Percentiles rank a stretch among this genome's conserved stretches.
phyloP scores from a whole-genome alignment of 2,329 filamentous ascomycete genomes.

The Neonectria magnoliae region DNA sequence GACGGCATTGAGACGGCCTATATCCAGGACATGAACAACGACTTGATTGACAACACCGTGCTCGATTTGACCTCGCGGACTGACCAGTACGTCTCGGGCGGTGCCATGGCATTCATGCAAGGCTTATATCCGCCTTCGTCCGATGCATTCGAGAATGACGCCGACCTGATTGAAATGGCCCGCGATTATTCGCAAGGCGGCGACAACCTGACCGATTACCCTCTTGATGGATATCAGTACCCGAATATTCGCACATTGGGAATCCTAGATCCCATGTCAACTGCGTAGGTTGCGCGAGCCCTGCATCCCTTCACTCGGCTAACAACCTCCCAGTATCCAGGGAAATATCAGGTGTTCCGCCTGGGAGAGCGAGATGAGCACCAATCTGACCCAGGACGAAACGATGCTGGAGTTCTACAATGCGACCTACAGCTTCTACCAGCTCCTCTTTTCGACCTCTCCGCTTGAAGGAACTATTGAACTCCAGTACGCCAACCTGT shows the following conservation, averaged over 20 bases:
- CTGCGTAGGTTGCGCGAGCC: constrained; percentile 53
- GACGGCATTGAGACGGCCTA: constrained; percentile 43
- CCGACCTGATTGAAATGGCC: constrained; percentile 52
- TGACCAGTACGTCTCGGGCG: constrained; percentile 66
- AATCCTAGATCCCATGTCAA: constrained; percentile 54
- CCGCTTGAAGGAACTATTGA: constrained; percentile 53
- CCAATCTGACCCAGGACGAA: constrained; percentile 39
- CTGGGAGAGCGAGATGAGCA: constrained; percentile 47
- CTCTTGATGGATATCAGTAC: constrained; percentile 83
- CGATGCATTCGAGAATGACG: constrained; percentile 41
- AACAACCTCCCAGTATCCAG: constrained; percentile 46
- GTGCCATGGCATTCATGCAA: constrained; percentile 82
- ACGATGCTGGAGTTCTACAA: constrained; percentile 40
- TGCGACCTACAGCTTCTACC: constrained; percentile 54
- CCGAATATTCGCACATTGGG: constrained; percentile 71
- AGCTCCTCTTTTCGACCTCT: constrained; percentile 50
- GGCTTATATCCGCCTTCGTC: constrained; percentile 81
- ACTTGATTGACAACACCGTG: constrained; percentile 61
- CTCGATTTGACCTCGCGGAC: constrained; percentile 54
- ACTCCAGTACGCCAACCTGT: constrained; percentile 50
- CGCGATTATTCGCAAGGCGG: constrained; percentile 45
- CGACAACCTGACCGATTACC: constrained; percentile 67
- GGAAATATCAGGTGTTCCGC: constrained; percentile 51
- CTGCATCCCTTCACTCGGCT: constrained; percentile 12
- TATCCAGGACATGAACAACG: constrained; percentile 54